These are phyloP conservation scores for Aspergillus versicolor DNA, from an alignment of 2,329 filamentous ascomycete species.

Conservation along the genomic window DNA sequence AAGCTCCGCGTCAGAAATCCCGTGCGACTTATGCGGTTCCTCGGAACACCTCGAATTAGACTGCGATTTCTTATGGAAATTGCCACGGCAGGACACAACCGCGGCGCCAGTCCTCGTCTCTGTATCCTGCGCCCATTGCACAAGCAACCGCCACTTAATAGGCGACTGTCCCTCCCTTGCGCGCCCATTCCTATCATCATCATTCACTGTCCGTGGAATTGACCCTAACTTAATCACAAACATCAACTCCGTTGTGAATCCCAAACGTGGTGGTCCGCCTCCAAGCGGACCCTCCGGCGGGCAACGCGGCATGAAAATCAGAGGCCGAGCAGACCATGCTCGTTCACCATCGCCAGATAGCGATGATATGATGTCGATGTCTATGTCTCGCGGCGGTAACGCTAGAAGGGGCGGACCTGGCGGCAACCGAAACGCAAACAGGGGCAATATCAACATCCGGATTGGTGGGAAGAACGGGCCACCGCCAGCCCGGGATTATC, in stretches of 20 bases:
- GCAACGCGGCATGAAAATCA: constrained; percentile 33
- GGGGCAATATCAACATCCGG: constrained; percentile 39
- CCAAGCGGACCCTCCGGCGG: constrained; percentile 18
- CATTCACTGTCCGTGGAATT: constrained; percentile 41
- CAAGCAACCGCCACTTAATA: constrained; percentile 43
- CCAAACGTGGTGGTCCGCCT: constrained; percentile 10
- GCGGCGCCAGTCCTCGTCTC: constrained; percentile 38
- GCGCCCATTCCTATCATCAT: constrained; percentile 30
- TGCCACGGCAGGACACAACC: constrained; percentile 27
- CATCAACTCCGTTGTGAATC: constrained; percentile 29
- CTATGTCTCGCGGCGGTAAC: constrained; percentile 20
- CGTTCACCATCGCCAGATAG: constrained; percentile 31
- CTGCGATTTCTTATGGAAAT: constrained; percentile 61
- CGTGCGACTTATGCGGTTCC: constrained; percentile 62
- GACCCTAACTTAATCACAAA: constrained; percentile 40
- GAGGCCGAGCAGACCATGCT: constrained; percentile 33
- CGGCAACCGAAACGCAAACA: constrained; percentile 25
- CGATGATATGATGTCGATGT: constrained; percentile 35
- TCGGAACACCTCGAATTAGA: constrained; percentile 57
- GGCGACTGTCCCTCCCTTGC: constrained; percentile 43
- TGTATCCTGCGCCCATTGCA: constrained; percentile 46
- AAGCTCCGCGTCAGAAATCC: constrained; percentile 51
- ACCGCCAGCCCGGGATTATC: constrained; percentile 19
- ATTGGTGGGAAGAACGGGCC: constrained; percentile 29
- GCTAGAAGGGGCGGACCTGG: constrained; percentile 27